A percentile compares a stretch with the other conserved stretches of the same genome.
phyloP scores from a whole-genome alignment of 169 alveolate species.

The Plasmodium inui region DNA sequence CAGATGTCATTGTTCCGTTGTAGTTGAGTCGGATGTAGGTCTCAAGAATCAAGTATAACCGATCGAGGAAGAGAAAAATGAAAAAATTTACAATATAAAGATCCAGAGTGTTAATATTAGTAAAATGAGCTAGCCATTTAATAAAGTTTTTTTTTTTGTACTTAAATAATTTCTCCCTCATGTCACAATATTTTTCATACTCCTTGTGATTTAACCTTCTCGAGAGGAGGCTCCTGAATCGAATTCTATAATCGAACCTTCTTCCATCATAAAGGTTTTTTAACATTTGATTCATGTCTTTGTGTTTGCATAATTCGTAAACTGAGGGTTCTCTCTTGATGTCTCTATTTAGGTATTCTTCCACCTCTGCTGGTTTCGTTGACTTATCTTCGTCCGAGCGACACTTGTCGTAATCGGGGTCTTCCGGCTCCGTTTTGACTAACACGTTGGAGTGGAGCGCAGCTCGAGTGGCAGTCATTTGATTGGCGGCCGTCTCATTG shows the following conservation, averaged over 20 bases:
- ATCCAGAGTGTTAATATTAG: slow-evolving; percentile 23
- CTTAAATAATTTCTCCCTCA: slow-evolving; percentile 69
- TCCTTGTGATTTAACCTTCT: slow-evolving; percentile 26
- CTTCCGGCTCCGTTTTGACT: slow-evolving; percentile 47
- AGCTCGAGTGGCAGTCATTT: too few species aligned
- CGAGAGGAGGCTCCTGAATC: slow-evolving; percentile 65
- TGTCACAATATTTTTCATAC: slow-evolving; percentile 66
- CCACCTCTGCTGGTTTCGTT: background rate
- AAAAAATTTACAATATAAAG: slow-evolving; percentile 52
- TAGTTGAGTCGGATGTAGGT: slow-evolving; percentile 62
- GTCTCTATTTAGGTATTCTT: background rate
- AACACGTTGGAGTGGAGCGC: background rate
- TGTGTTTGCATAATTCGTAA: slow-evolving; percentile 28
- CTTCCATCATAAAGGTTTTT: slow-evolving; percentile 32
- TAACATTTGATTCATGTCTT: slow-evolving; percentile 35
- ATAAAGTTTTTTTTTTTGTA: slow-evolving; percentile 68
- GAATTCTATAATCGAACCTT: slow-evolving; percentile 51
- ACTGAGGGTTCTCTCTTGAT: slow-evolving; percentile 21
- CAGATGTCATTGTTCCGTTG: background rate
- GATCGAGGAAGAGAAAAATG: slow-evolving; percentile 64
- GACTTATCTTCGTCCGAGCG: background rate
- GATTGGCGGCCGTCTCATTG: background rate
- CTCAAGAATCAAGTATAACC: slow-evolving; percentile 54
- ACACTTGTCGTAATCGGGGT: background rate
- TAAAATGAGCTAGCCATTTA: slow-evolving; percentile 57